Evolutionary conservation across 2,329 filamentous ascomycete genomes (phyloP), one percentile per base, ranked within the genome.

Genomic region (Fusarium brevicatenulatum): DNA sequence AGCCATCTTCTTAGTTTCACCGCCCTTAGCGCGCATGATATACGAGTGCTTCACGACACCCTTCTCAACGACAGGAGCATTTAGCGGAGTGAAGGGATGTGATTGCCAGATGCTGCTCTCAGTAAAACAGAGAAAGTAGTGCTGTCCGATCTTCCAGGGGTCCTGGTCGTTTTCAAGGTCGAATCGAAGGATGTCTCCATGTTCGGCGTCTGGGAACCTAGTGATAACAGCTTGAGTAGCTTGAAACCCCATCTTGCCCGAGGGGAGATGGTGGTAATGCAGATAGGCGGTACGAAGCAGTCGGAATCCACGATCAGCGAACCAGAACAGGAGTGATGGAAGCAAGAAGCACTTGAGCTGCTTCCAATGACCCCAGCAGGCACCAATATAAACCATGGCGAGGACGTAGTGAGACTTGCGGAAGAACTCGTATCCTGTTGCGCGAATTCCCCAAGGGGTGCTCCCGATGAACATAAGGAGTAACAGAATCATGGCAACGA

Each of bases 341-440:
- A 93, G 85, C 78, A 94, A 86, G 83, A 92, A 94, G 78, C 90
- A 93, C 52, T 87, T 85, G 8, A 95, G 83, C 56, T 90, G 83
- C 56, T 85, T 80, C 93, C 92, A 95, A 78, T 95, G 93, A 2
- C 87, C 92, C 88, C 91, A 94, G 80, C 91, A 92, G 7, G 91
- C 92, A 9, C 91, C 93, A 18, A 95, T 88, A 80, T 93, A 95
- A 9, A 94, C 80, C 83, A 92, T 89, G 16, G 92, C 93, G 5
- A 94, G 83, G 18, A 94, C 84, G 74, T 93, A 93, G 78, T 95
- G 92, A 1, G 88, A 83, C 78, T 93, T 94, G 68, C 92, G 87
- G 85, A 95, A 95, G 81, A 92, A 90, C 76, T 95, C 93, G 80
- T 95, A 94, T 6, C 93, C 93, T 0, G 91, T 93, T 53, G 87